Evolutionary conservation across 306 rosid genomes (phyloP).

Genomic region (Rosa persica): DNA sequence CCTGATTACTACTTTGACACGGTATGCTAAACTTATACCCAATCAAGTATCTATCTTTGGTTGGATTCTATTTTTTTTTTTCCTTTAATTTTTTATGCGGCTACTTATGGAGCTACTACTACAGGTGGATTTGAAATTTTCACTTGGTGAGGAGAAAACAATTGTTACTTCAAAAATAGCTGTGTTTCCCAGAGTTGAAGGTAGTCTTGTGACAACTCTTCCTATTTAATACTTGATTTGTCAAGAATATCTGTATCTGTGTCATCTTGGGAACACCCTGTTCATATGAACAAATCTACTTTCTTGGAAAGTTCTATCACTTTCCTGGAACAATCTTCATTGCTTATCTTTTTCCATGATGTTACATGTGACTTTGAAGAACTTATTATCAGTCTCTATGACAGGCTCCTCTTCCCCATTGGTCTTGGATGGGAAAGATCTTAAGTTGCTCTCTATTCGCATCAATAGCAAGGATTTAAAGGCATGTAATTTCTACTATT

Average conservation of each 20-base stretch:
- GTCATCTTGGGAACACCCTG: conserved; percentile 18
- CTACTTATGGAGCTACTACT: conserved; percentile 23
- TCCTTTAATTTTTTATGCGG: not conserved
- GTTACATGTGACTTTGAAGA: not conserved
- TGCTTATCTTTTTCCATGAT: not conserved
- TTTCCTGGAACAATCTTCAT: not conserved
- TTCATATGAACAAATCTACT: not conserved
- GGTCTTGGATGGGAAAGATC: conserved; percentile 74
- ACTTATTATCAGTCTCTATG: conserved; percentile 21
- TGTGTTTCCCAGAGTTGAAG: conserved; percentile 76
- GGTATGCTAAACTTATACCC: conserved; percentile 30
- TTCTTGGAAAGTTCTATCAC: not conserved
- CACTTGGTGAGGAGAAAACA: conserved; percentile 85
- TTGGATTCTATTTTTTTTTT: conserved; percentile 20
- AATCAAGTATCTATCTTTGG: conserved; percentile 23
- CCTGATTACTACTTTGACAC: conserved; percentile 91
- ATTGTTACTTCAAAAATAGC: conserved; percentile 72
- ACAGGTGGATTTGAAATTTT: conserved; percentile 82
- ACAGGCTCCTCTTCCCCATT: conserved; percentile 70
- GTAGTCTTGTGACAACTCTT: conserved; percentile 34
- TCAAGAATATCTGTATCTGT: conserved; percentile 20
- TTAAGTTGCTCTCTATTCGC: conserved; percentile 61
- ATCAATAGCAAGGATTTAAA: conserved; percentile 66
- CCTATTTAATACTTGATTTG: conserved; percentile 4
- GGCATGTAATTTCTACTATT: conserved; percentile 40